These are phyloP conservation scores for Rutidosis leptorrhynchoides DNA, from an alignment of 129 eudicot genomes.

Conservation along the genomic window DNA sequence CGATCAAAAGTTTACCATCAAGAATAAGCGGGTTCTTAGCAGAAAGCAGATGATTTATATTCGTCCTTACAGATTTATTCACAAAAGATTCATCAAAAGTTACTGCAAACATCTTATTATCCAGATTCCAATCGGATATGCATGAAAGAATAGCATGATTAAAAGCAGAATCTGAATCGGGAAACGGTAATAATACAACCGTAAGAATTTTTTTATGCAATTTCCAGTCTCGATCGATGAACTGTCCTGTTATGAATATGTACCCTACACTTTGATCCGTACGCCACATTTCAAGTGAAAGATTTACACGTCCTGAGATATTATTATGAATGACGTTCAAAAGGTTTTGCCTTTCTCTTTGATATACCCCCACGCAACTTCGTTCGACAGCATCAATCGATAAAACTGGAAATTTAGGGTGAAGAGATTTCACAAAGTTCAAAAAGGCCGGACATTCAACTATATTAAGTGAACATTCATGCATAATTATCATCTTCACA, in stretches of 20 bases:
- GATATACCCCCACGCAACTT: slow-evolving; percentile 48
- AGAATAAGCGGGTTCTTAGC: slow-evolving; percentile 42
- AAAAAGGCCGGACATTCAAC: slow-evolving; percentile 62
- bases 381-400: slow-evolving; percentile 38
- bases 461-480: slow-evolving; percentile 67
- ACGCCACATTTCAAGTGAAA: slow-evolving; percentile 61
- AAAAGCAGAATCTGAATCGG: slow-evolving; percentile 66
- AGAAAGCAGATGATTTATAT: slow-evolving; percentile 44
- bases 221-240: slow-evolving; percentile 72
- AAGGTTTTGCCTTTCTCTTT: slow-evolving; percentile 45
- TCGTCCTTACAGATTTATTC: slow-evolving; percentile 40
- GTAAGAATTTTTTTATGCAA: slow-evolving; percentile 58
- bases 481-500: slow-evolving; percentile 79
- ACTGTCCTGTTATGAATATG: slow-evolving; percentile 64
- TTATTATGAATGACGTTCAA: slow-evolving; percentile 45
- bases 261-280: slow-evolving; percentile 61
- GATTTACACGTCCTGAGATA: slow-evolving; percentile 58
- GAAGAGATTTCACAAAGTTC: slow-evolving; percentile 44
- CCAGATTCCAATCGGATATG: slow-evolving; percentile 55
- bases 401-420: slow-evolving; percentile 48
- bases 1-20: slow-evolving; percentile 57
- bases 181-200: slow-evolving; percentile 49
- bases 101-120: slow-evolving; percentile 55
- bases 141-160: slow-evolving; percentile 59
- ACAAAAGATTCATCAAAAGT: slow-evolving; percentile 63